Conservation (phyloP, 2,329 filamentous ascomycete genomes). For the Ramularia endophylla region DNA sequence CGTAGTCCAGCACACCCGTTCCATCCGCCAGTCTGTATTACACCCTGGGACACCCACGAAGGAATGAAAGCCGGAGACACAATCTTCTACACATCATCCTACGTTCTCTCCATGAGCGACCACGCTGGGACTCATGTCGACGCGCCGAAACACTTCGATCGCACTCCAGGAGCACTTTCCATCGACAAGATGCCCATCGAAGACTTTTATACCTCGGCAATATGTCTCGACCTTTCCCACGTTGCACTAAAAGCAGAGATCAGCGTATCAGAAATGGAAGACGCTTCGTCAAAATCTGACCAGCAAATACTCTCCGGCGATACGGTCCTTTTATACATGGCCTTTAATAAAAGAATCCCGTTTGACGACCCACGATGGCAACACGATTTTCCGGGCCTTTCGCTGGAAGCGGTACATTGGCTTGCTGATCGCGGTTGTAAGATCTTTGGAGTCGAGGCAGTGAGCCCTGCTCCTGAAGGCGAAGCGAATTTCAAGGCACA, state of each 20-base stretch:
- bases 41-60: conserved; percentile 26
- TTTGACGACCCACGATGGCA: conserved; percentile 26
- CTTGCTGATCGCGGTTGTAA: conserved; percentile 24
- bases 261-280: conserved; percentile 21
- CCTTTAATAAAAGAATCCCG: conserved; percentile 20
- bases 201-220: conserved; percentile 25
- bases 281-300: conserved; percentile 16
- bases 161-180: conserved; percentile 18
- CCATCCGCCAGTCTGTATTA: conserved; percentile 21
- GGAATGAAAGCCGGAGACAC: conserved; percentile 24
- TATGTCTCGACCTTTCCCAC: conserved; percentile 24
- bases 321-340: conserved; percentile 24
- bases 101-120: conserved; percentile 24
- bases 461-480: conserved; percentile 23
- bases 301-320: conserved; percentile 22
- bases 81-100: conserved; percentile 22
- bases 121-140: conserved; percentile 27
- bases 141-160: conserved; percentile 26
- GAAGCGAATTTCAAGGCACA: conserved; percentile 25
- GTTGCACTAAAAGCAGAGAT: conserved; percentile 21
- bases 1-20: conserved; percentile 24
- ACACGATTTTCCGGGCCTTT: conserved; percentile 24
- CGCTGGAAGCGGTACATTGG: conserved; percentile 23
- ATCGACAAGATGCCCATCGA: conserved; percentile 26
- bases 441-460: conserved; percentile 26